These are phyloP conservation scores for Cucurbita pepo DNA, from an alignment of 306 rosid species.

Conservation along the genomic window DNA sequence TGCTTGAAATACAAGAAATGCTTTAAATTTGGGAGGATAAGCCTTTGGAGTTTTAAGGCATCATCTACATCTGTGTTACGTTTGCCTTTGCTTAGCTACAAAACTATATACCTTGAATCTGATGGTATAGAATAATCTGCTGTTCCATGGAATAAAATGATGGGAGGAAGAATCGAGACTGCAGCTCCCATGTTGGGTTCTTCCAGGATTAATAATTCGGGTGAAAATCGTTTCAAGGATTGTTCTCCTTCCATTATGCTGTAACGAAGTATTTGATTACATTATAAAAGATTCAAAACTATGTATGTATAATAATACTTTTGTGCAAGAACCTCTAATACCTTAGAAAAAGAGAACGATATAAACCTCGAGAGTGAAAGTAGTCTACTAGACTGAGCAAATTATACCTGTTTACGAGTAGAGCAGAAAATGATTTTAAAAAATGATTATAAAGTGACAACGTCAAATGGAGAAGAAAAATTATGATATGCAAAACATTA, in stretches of 20 bases:
- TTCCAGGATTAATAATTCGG: slow-evolving; percentile 59
- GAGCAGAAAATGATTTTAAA: background rate
- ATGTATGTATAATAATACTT: background rate
- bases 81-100: background rate
- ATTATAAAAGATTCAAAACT: background rate
- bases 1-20: background rate
- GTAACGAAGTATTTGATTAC: slow-evolving; percentile 7
- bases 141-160: slow-evolving; percentile 74
- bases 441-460: background rate
- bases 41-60: background rate
- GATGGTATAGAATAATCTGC: slow-evolving; percentile 92
- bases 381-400: slow-evolving; percentile 49
- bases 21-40: background rate
- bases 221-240: slow-evolving; percentile 60
- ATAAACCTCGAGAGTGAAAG: slow-evolving; percentile 74
- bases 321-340: slow-evolving; percentile 5
- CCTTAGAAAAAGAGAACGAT: slow-evolving; percentile 67
- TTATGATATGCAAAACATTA: background rate
- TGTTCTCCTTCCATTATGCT: slow-evolving; percentile 99
- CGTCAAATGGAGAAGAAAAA: background rate
- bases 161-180: slow-evolving; percentile 57
- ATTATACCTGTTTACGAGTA: slow-evolving; percentile 58
- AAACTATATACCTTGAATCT: slow-evolving; percentile 42
- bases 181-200: slow-evolving; percentile 52
- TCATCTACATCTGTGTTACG: background rate